Percentiles rank a stretch among this genome's conserved stretches.
Conservation (phyloP, 164 flowering plant species). For the Buxus sempervirens region DNA sequence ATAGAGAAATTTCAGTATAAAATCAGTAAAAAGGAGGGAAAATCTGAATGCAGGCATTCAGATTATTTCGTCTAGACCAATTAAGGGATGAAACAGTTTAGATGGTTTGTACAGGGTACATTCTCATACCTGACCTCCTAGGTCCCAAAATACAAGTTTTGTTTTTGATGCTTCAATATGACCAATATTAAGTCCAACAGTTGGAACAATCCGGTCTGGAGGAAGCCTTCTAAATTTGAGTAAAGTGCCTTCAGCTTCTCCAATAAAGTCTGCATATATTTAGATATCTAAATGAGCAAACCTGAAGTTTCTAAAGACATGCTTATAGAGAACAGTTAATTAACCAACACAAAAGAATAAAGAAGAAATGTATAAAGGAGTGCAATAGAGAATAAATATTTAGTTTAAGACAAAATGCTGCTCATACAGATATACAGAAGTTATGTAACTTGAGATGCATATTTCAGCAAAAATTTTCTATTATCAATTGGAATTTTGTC, state of each 20-base stretch:
- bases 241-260: slow-evolving; percentile 87
- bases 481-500: too few relatives aligned
- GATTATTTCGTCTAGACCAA: background rate
- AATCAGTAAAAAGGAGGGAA: too few relatives aligned
- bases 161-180: slow-evolving; percentile 76
- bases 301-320: background rate
- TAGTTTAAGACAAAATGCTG: too few relatives aligned
- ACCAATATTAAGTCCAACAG: slow-evolving; percentile 96
- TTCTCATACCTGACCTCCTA: slow-evolving; percentile 90
- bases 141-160: slow-evolving; percentile 96
- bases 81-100: background rate
- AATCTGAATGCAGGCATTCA: too few relatives aligned
- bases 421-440: too few relatives aligned
- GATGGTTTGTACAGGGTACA: background rate
- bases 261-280: slow-evolving; percentile 63
- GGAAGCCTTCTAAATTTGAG: slow-evolving; percentile 87
- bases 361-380: background rate
- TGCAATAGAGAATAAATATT: too few relatives aligned
- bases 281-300: slow-evolving; percentile 4
- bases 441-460: too few relatives aligned
- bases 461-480: too few relatives aligned
- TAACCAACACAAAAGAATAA: background rate
- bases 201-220: slow-evolving; percentile 95
- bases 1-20: too few relatives aligned
- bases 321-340: background rate